A percentile compares a stretch with the other conserved stretches of the same genome.
Evolutionary conservation across 75 land plant species (phyloP).

Genomic region (Isoetes taiwanensis): DNA sequence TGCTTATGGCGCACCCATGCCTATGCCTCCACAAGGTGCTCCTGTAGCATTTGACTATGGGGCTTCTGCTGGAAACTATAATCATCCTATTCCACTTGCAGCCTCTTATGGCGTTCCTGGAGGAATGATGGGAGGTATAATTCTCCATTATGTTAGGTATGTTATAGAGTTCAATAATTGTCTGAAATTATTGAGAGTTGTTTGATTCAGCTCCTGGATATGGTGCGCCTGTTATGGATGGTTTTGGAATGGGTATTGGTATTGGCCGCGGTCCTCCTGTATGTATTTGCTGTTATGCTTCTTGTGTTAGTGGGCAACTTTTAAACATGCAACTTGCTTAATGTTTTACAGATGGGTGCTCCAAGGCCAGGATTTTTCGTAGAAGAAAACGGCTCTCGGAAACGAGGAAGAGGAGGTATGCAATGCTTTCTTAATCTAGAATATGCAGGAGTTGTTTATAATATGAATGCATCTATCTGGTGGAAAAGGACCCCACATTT

Average conservation of each 20-base stretch:
- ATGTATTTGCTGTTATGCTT: slow-evolving; percentile 13
- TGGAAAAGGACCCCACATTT: no score
- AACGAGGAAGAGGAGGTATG: slow-evolving; percentile 35
- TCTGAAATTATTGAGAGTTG: no score
- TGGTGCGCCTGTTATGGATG: slow-evolving; percentile 72
- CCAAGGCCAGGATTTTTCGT: slow-evolving; percentile 46
- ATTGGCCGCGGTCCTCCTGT: slow-evolving; percentile 38
- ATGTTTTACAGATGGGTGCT: slow-evolving; percentile 14
- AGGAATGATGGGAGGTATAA: slow-evolving; percentile 40
- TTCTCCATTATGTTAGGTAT: neutral
- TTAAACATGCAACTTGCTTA: neutral
- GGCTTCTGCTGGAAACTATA: slow-evolving; percentile 43
- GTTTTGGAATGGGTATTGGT: slow-evolving; percentile 49
- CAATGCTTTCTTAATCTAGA: neutral
- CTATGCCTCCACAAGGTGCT: slow-evolving; percentile 21
- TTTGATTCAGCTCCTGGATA: slow-evolving; percentile 51
- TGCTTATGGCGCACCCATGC: slow-evolving; percentile 31
- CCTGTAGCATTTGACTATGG: slow-evolving; percentile 58
- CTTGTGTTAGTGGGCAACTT: neutral
- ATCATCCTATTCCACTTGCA: slow-evolving; percentile 39
- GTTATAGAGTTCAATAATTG: no score
- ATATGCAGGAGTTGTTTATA: no score
- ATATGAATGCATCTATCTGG: no score
- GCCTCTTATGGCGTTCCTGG: slow-evolving; percentile 52
- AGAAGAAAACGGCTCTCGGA: slow-evolving; percentile 58